Conservation (phyloP, 2,329 filamentous ascomycete genomes). For the Mariannaea elegans region DNA sequence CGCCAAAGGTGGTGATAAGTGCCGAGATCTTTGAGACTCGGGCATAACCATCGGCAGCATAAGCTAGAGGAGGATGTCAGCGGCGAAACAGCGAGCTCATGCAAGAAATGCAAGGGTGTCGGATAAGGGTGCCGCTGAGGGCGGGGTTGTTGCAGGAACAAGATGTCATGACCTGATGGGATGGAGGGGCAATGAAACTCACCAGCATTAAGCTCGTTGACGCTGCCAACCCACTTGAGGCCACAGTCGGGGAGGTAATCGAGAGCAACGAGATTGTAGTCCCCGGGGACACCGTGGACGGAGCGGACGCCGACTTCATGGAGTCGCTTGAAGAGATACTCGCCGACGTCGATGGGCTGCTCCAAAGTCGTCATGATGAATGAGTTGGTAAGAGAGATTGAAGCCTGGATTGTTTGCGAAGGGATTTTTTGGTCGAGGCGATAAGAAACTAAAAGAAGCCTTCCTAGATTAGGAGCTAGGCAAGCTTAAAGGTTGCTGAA, state of each 20-base stretch:
- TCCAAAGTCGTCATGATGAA: slow-evolving; percentile 45
- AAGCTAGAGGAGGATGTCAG: slow-evolving; percentile 56
- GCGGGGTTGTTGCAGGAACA: slow-evolving; percentile 16
- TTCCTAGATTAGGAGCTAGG: neutral
- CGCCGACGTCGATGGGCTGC: slow-evolving; percentile 67
- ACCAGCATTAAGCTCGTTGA: slow-evolving; percentile 79
- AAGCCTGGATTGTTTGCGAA: neutral
- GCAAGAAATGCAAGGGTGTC: slow-evolving; percentile 14
- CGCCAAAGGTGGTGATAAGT: slow-evolving; percentile 79
- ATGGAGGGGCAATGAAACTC: slow-evolving; percentile 36
- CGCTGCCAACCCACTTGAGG: slow-evolving; percentile 73
- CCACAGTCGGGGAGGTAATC: slow-evolving; percentile 70
- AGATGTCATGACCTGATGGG: slow-evolving; percentile 24
- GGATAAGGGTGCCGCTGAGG: slow-evolving; percentile 10
- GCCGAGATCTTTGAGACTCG: slow-evolving; percentile 76
- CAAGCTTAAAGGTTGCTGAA: neutral
- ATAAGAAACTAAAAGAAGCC: neutral
- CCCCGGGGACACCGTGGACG: slow-evolving; percentile 75
- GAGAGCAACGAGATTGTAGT: slow-evolving; percentile 76
- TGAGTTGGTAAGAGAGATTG: neutral
- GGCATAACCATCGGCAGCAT: slow-evolving; percentile 83
- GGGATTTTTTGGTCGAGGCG: no score
- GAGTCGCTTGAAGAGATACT: slow-evolving; percentile 74
- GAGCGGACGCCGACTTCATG: slow-evolving; percentile 71
- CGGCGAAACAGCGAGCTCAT: slow-evolving; percentile 18